Percentiles rank a stretch among this genome's conserved stretches.
phyloP scores from a whole-genome alignment of 225 moss, liverwort and hornwort genomes.

The Climacium dendroides region DNA sequence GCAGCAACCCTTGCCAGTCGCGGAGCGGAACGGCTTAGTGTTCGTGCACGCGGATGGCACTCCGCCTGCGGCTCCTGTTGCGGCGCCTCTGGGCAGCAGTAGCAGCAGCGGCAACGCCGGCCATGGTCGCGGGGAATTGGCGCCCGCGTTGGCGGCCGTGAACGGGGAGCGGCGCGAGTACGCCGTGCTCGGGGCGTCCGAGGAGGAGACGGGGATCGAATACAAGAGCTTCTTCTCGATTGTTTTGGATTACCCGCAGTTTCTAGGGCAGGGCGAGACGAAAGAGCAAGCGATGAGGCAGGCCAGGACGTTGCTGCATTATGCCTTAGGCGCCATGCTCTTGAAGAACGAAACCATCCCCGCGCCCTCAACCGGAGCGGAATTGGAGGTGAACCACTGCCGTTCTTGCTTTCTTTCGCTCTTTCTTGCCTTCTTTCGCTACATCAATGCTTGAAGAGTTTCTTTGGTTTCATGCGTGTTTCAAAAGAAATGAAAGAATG shows the following conservation, averaged over 20 bases:
- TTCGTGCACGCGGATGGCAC: conserved; percentile 33
- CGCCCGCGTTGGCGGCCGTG: conserved; percentile 5
- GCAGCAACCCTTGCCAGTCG: neutral
- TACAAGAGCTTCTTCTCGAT: conserved; percentile 41
- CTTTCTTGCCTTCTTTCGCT: neutral
- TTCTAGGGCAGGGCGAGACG: conserved; percentile 40
- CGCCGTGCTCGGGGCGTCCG: conserved; percentile 34
- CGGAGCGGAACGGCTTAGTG: conserved; percentile 10
- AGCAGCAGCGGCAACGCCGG: neutral
- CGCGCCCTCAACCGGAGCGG: conserved; percentile 6
- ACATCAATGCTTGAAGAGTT: neutral
- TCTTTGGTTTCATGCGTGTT: neutral
- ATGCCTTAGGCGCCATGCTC: conserved; percentile 30
- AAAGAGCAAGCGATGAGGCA: conserved; percentile 31
- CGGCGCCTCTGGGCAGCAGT: neutral
- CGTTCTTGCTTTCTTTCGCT: neutral
- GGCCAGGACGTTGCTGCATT: conserved; percentile 26
- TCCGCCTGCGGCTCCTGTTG: conserved; percentile 1
- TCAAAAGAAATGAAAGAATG: neutral
- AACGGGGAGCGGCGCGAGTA: conserved; percentile 27
- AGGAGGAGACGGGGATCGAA: conserved; percentile 34
- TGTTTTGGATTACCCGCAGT: conserved; percentile 31
- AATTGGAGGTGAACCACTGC: conserved; percentile 20
- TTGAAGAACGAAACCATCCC: conserved; percentile 33
- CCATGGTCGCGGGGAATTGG: conserved; percentile 7